These are phyloP conservation scores for Solanum okadae DNA, from an alignment of 257 asterid genomes.

Conservation along the genomic window DNA sequence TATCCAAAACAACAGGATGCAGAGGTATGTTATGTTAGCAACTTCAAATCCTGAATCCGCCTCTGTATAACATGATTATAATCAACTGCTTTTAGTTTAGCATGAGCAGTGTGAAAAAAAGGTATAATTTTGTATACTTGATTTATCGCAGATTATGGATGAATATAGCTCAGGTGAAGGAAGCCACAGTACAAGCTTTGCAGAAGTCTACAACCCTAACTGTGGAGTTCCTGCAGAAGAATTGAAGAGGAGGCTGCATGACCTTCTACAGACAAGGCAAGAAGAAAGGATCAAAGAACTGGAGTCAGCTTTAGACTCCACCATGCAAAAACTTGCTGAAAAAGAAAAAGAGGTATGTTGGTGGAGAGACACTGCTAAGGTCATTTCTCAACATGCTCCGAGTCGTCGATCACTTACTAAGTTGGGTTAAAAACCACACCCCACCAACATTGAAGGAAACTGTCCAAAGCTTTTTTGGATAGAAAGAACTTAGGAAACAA, in stretches of 20 bases:
- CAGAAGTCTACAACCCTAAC: constrained; percentile 12
- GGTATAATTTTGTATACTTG: neutral
- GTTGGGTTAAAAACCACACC: neutral
- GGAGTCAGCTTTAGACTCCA: constrained; percentile 44
- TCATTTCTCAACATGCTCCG: constrained; percentile 31
- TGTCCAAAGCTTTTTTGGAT: neutral
- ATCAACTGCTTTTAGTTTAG: neutral
- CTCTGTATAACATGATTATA: neutral
- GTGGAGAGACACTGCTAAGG: constrained; percentile 60
- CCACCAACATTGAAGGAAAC: neutral
- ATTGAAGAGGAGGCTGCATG: constrained; percentile 47
- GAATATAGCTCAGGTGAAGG: constrained; percentile 37
- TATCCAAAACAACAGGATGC: constrained; percentile 12
- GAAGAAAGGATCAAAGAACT: constrained; percentile 52
- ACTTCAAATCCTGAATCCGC: neutral
- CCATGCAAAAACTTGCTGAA: constrained; percentile 36
- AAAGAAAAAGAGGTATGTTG: constrained; percentile 42
- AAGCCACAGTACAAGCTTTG: constrained; percentile 11
- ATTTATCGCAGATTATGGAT: constrained; percentile 17
- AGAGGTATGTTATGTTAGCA: constrained; percentile 28
- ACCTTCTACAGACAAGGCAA: constrained; percentile 47
- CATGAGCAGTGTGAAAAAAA: neutral
- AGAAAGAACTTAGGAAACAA: neutral
- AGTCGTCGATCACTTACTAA: constrained; percentile 7
- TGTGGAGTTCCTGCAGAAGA: constrained; percentile 51